Conservation (phyloP, 805 yeast species). For the Ogataea paraovalis region DNA sequence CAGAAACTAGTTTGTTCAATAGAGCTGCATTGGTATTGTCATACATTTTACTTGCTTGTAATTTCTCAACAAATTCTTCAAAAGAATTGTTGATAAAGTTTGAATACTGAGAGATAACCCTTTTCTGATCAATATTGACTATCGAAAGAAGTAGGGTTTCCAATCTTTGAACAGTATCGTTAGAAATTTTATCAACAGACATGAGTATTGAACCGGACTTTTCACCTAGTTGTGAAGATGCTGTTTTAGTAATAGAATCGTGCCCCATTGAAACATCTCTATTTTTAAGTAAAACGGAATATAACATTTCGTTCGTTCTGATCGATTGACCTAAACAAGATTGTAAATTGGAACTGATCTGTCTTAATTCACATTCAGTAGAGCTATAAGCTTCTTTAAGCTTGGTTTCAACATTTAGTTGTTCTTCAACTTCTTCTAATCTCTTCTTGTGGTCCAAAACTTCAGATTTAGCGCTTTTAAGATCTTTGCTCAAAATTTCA, state of each 20-base stretch:
- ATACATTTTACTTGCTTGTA: neutral
- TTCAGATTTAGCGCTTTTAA: constrained; percentile 4
- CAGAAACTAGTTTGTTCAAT: neutral
- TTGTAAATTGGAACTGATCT: constrained; percentile 5
- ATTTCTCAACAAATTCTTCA: neutral
- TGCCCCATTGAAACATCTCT: neutral
- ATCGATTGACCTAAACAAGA: constrained; percentile 6
- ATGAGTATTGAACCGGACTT: neutral
- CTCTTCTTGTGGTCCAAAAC: neutral
- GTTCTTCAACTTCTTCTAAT: constrained; percentile 4
- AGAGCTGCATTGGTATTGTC: neutral
- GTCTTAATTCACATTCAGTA: constrained; percentile 10
- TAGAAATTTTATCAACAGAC: neutral
- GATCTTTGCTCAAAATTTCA: neutral
- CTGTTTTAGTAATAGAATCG: neutral
- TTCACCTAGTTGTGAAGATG: neutral
- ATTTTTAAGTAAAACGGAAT: neutral
- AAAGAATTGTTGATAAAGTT: neutral
- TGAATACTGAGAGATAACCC: neutral
- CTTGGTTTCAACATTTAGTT: constrained; percentile 10
- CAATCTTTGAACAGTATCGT: neutral
- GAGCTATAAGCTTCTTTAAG: constrained; percentile 14
- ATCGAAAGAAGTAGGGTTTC: neutral
- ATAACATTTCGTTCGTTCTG: neutral
- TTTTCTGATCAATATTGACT: neutral